Base-by-base conservation (phyloP, 1,284 basidiomycete genomes). In the Apiotrichum brassicae region DNA sequence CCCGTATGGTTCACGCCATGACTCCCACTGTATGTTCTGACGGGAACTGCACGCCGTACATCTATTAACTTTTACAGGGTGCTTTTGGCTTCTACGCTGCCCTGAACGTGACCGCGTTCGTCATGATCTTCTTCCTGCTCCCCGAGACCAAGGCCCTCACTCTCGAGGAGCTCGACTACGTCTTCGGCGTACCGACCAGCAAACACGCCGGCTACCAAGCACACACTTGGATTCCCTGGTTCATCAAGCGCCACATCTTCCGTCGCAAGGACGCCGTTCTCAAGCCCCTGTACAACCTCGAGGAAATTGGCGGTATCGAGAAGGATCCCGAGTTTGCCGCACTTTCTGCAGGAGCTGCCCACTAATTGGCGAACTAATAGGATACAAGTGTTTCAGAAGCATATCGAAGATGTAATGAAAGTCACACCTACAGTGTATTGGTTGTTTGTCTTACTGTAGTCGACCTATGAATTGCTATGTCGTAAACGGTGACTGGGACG, bases 1-100 rank as follows among this genome's bases (percentile, higher is more conserved):
- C 85, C 6, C 79, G 77, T 3, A 76, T 87, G 46, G 63, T 82
- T 12, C 75, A 74, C 3, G 81, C 83, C 0, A 83, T 86, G 73
- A 60, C 53, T 0, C 57, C 61, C 12, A 51, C 38, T 33, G 24
- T 41, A 26, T 25, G 38, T 39, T 2, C n/a, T n/a, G n/a, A n/a
- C n/a, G n/a, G n/a, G n/a, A n/a, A 34, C 4, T 20, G n/a, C 18
- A 18, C 12, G 8, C 18, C 8, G 20, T 19, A 22, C 19, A 6
- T 77, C 71, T 51, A 22, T 24, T 39, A 18, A 39, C 38, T n/a
- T 80, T 81, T n/a, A 0, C 79, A 81, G 61, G 85, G 85, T 44
- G 85, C 85, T 4, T 87, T 87, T 66, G 61, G 63, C 37, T 66
- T 65, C 52, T 68, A 68, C 49, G 64, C 62, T 8, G 54, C 57